Evolutionary conservation across 805 yeast species (phyloP).

Genomic region (Pichia rugopelliculosa): DNA sequence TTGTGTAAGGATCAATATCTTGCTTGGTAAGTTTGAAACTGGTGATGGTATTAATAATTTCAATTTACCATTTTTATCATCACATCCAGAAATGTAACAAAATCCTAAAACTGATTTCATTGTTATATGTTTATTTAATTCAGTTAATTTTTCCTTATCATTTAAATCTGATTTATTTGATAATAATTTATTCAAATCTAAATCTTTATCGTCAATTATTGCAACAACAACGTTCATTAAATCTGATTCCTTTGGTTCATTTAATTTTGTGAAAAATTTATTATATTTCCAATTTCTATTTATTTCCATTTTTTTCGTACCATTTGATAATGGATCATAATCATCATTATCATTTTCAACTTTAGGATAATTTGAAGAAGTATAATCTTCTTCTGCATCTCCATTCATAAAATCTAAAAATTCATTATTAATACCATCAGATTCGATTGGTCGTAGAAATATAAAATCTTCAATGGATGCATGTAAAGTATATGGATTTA

Average conservation of each 20-base stretch:
- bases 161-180: neutral
- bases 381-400: slow-evolving; percentile 14
- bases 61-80: slow-evolving; percentile 62
- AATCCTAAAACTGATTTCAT: slow-evolving; percentile 55
- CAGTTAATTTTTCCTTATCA: slow-evolving; percentile 23
- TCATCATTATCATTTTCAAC: slow-evolving; percentile 13
- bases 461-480: slow-evolving; percentile 54
- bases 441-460: slow-evolving; percentile 49
- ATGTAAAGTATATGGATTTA: slow-evolving; percentile 83
- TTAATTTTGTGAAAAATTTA: slow-evolving; percentile 10
- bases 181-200: slow-evolving; percentile 5
- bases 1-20: slow-evolving; percentile 66
- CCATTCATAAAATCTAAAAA: slow-evolving; percentile 20
- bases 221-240: slow-evolving; percentile 67
- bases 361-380: neutral
- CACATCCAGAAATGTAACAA: slow-evolving; percentile 51
- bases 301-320: neutral
- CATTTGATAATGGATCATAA: slow-evolving; percentile 29
- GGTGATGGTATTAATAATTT: slow-evolving; percentile 82
- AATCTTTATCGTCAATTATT: slow-evolving; percentile 21
- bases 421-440: slow-evolving; percentile 16
- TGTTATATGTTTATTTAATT: slow-evolving; percentile 13
- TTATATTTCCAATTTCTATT: slow-evolving; percentile 6
- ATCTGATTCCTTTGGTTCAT: slow-evolving; percentile 28
- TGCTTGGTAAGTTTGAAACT: slow-evolving; percentile 65